Evolutionary conservation across 768 basidiomycete species (phyloP), one percentile per base, ranked within the genome.

Genomic region (Boletellus ananiceps): DNA sequence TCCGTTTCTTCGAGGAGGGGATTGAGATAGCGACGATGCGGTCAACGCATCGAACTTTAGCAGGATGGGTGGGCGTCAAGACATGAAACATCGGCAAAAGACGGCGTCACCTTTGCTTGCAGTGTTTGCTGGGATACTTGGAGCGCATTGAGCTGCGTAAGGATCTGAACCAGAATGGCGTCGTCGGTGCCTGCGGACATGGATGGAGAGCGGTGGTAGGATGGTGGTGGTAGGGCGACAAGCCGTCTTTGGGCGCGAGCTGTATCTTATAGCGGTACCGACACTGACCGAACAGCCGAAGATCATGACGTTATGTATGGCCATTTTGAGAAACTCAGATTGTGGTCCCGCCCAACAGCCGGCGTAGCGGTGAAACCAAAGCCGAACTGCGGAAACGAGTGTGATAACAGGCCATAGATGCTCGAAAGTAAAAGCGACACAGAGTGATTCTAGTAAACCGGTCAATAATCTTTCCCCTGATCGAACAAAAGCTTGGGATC

Each of bases 111-210:
- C 77, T 93, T 88, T 19, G 86, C 82, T 57, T 89, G 85, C 60
- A 92, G 72, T 0, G 81, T 75, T 66, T 89, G 86, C 63, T 92
- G 88, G 42, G 81, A 81, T 41, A 84, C 68, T 64, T 88, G 84
- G 60, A 93, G 73, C 4, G 79, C 72, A 57, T 85, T 75, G 46
- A 93, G 78, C 68, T 85, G 84, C 6, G 72, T 69, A 8, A 91
- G 74, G 47, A 93, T 91, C 65, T 90, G 85, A 0, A 77, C 76
- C 41, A 93, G 71, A 7, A 83, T 66, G 12, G 82, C 80, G 50
- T 87, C 84, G 47, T 54, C 52, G 39, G 54, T 49, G 8, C 32
- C 19, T 44, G 77, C 45, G 14, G 67, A 55, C 65, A 69, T 67
- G 47, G 9, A 32, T 21, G 35, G 29, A 29, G 27, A 35, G 47